A percentile compares a stretch with the other conserved stretches of the same genome.
Evolutionary conservation across 2,329 filamentous ascomycete species (phyloP).

Genomic region (Sporothrix variecibatus): DNA sequence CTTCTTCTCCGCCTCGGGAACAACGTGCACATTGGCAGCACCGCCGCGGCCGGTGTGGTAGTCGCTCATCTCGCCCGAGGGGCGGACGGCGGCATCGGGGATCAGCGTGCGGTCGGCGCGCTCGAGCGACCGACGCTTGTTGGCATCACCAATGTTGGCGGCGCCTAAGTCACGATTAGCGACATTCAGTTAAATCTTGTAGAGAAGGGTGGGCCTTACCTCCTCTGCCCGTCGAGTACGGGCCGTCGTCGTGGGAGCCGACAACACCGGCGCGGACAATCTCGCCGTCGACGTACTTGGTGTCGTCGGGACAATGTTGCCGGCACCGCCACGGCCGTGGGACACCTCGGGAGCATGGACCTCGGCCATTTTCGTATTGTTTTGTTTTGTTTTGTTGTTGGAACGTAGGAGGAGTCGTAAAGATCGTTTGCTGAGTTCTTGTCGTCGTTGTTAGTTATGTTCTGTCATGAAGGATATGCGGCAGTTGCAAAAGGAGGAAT

Average conservation of each 20-base stretch:
- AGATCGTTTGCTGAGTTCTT: background rate
- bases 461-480: background rate
- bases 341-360: conserved; percentile 50
- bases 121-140: conserved; percentile 38
- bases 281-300: conserved; percentile 62
- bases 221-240: conserved; percentile 61
- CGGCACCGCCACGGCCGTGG: conserved; percentile 62
- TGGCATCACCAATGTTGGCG: conserved; percentile 59
- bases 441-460: background rate
- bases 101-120: conserved; percentile 56
- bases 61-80: conserved; percentile 50
- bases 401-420: background rate
- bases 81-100: conserved; percentile 54
- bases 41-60: conserved; percentile 63
- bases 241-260: conserved; percentile 60
- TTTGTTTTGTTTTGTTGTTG: background rate
- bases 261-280: conserved; percentile 57
- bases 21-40: conserved; percentile 56
- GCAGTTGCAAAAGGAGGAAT: background rate
- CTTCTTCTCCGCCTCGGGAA: conserved; percentile 36
- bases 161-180: conserved; percentile 45
- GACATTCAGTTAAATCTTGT: background rate
- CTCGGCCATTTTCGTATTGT: background rate
- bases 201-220: conserved; percentile 43
- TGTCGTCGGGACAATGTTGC: conserved; percentile 62